Evolutionary conservation across 768 basidiomycete genomes (phyloP).

Genomic region (Rossbeevera mucosa): DNA sequence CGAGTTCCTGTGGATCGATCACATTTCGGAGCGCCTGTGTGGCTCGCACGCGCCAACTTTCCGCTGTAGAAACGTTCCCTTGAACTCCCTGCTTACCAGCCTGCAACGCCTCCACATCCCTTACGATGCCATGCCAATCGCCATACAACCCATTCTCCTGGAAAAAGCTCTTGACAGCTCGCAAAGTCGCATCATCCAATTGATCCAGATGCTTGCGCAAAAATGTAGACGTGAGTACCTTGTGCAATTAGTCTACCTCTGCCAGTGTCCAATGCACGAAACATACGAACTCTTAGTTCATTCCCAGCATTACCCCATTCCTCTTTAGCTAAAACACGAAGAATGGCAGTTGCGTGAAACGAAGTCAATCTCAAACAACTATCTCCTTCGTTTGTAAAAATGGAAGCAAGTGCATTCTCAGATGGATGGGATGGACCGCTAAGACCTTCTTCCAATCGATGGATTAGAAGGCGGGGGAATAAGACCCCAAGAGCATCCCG

Average conservation of each 20-base stretch:
- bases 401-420: constrained; percentile 12
- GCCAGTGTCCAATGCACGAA: neutral
- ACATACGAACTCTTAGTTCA: constrained; percentile 30
- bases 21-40: constrained; percentile 35
- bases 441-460: constrained; percentile 43
- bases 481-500: constrained; percentile 31
- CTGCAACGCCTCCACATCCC: constrained; percentile 11
- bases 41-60: constrained; percentile 23
- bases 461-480: constrained; percentile 23
- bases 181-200: constrained; percentile 24
- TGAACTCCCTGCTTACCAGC: neutral
- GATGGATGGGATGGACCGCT: constrained; percentile 19
- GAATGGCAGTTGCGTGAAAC: constrained; percentile 29
- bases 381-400: constrained; percentile 25
- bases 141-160: constrained; percentile 15
- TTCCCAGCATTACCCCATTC: constrained; percentile 33
- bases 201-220: constrained; percentile 29
- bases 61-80: neutral
- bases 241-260: constrained; percentile 8
- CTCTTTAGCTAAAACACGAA: constrained; percentile 38
- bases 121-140: constrained; percentile 12
- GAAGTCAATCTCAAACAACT: constrained; percentile 30
- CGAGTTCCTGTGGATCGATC: constrained; percentile 40
- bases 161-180: constrained; percentile 18
- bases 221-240: constrained; percentile 27